Conservation (phyloP, 2,329 filamentous ascomycete genomes). For the Colletotrichum sp. region DNA sequence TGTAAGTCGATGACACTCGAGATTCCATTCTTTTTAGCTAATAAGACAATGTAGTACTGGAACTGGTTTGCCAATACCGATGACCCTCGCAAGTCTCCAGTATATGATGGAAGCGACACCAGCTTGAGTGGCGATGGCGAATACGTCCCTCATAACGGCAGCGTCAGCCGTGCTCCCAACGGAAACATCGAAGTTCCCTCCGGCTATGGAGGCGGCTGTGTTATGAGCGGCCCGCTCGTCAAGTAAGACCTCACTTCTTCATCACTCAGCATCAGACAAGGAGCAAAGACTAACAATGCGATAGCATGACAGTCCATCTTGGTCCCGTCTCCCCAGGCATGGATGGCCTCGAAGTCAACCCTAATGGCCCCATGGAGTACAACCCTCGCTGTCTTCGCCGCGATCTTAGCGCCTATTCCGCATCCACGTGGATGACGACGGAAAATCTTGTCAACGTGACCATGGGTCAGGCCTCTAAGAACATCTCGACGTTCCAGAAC, state of each 20-base stretch:
- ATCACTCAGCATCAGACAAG: neutral
- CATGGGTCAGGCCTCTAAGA: slow-evolving; percentile 17
- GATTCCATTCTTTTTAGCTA: too few species aligned
- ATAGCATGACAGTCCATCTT: slow-evolving; percentile 29
- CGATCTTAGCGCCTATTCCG: slow-evolving; percentile 28
- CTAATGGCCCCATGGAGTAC: slow-evolving; percentile 21
- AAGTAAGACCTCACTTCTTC: neutral
- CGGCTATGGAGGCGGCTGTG: slow-evolving; percentile 38
- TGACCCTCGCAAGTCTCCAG: slow-evolving; percentile 34
- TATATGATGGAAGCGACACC: slow-evolving; percentile 44
- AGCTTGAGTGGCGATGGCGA: slow-evolving; percentile 44
- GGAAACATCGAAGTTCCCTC: slow-evolving; percentile 34
- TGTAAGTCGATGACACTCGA: neutral
- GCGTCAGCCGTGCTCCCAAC: slow-evolving; percentile 18
- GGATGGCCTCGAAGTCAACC: neutral
- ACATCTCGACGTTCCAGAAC: slow-evolving; percentile 30
- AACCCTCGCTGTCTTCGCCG: slow-evolving; percentile 35
- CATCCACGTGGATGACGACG: slow-evolving; percentile 24
- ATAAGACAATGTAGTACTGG: slow-evolving; percentile 31
- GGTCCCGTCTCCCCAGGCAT: slow-evolving; percentile 30
- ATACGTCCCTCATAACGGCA: slow-evolving; percentile 28
- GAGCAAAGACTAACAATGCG: slow-evolving; percentile 16
- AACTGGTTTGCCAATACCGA: slow-evolving; percentile 37
- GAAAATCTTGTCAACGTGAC: slow-evolving; percentile 29
- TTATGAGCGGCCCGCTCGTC: slow-evolving; percentile 35